Base-by-base conservation (phyloP, 345 rosid genomes). In the Euphorbia peplus region DNA sequence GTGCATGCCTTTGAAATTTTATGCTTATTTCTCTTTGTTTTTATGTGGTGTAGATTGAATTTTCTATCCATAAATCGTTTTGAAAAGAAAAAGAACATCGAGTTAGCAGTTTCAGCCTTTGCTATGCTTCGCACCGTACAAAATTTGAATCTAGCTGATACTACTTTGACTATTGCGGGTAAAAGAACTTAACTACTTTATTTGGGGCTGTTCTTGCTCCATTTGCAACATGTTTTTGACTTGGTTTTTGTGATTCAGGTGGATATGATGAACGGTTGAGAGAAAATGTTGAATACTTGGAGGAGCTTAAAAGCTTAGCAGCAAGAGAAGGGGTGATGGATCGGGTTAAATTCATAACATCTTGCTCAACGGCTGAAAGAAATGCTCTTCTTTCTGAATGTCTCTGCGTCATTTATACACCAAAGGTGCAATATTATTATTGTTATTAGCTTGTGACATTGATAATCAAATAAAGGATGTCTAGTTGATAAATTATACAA, bases 61-160 rank as follows among this genome's bases (percentile, higher is more conserved):
- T 89, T 86, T 66, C 91, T 91, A 66, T 91, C 96, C 56, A 82
- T 91, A 70, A 93, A 93, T 65, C 92, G 96, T n/a, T 91, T 86
- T 68, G 97, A 89, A 78, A 85, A 85, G 83, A 93, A 93, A 77
- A 90, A 90, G 88, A 89, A 88, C 78, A 88, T 92, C 16, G 87
- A 86, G 21, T 79, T 92, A 71, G 97, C 97, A n/a, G 80, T 92
- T 75, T 84, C 91, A 21, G 97, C 95, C 63, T 92, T 90, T 78
- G 93, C 93, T 4, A 77, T 76, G 77, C 91, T 92, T 44, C 81
- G 78, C 66, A 83, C 64, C 51, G 77, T 72, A 63, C 62, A 65
- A 13, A 47, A 54, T 63, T 41, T 30, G 48, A 69, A 70, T 44
- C n/a, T 66, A 71, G 73, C 75, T 55, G 85, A 85, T 76, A 82